Evolutionary conservation across 345 rosid genomes (phyloP).

Genomic region (Combretum micranthum): DNA sequence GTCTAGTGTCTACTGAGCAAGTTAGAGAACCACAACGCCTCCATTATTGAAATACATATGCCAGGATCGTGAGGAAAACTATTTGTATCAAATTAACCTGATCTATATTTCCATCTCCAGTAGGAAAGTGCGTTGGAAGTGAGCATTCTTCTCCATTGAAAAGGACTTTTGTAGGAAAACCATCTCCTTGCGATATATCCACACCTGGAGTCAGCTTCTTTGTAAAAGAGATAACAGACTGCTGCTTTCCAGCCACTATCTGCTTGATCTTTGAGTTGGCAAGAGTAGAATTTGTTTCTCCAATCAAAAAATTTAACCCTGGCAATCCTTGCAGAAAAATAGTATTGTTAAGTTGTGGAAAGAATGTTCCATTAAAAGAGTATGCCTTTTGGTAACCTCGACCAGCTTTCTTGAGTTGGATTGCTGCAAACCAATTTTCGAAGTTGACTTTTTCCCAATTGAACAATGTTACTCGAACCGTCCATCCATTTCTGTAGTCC

Average conservation of each 20-base stretch:
- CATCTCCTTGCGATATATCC: constrained; percentile 49
- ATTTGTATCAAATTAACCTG: background rate
- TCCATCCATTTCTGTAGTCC: constrained; percentile 71
- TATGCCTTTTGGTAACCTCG: constrained; percentile 64
- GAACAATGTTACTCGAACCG: constrained; percentile 75
- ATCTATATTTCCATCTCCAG: constrained; percentile 13
- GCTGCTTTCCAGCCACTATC: constrained; percentile 80
- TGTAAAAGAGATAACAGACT: constrained; percentile 67
- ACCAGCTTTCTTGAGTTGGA: constrained; percentile 50
- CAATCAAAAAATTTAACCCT: constrained; percentile 58
- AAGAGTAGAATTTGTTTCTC: constrained; percentile 54
- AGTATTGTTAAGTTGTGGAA: constrained; percentile 37
- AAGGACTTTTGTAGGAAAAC: constrained; percentile 58
- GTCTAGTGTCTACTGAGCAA: too few relatives aligned
- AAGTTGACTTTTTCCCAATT: constrained; percentile 59
- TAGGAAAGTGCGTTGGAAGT: constrained; percentile 52
- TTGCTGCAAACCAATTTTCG: constrained; percentile 72
- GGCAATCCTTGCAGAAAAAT: constrained; percentile 64
- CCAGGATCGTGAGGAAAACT: constrained; percentile 1
- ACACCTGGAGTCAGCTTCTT: constrained; percentile 45
- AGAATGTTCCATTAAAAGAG: constrained; percentile 71
- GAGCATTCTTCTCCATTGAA: constrained; percentile 96
- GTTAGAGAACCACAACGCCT: too few relatives aligned
- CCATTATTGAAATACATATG: background rate
- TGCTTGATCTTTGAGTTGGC: constrained; percentile 33